Evolutionary conservation across 768 basidiomycete genomes (phyloP).

Genomic region (Phaeotremella fagi): DNA sequence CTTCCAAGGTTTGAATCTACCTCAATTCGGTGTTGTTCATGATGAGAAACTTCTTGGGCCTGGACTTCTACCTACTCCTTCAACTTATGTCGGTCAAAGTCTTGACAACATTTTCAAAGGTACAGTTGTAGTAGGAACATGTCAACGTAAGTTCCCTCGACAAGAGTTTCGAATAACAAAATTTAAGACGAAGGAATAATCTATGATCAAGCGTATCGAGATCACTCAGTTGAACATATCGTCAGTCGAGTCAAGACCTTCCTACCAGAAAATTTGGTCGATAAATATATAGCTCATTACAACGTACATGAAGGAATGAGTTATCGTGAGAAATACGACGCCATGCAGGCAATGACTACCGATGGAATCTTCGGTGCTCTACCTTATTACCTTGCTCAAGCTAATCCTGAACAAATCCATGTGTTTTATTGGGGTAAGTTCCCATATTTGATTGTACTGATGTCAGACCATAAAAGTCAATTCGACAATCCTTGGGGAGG

Average conservation of each 20-base stretch:
- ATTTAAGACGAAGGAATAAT: constrained; percentile 10
- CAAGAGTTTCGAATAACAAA: too few species aligned
- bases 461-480: constrained; percentile 1
- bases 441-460: neutral
- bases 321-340: neutral
- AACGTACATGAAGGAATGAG: neutral
- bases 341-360: neutral
- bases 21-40: constrained; percentile 14
- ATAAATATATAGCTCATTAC: constrained; percentile 1
- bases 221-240: neutral
- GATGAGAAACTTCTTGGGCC: constrained; percentile 7
- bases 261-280: neutral
- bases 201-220: constrained; percentile 4
- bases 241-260: neutral
- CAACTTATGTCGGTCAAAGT: neutral
- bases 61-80: constrained; percentile 3
- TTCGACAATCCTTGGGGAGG: constrained; percentile 18
- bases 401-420: constrained; percentile 1
- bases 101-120: neutral
- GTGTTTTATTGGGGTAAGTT: constrained; percentile 11
- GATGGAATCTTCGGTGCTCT: constrained; percentile 11
- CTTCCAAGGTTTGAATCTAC: constrained; percentile 8
- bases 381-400: constrained; percentile 10
- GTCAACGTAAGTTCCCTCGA: neutral
- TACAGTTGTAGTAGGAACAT: neutral